Base-by-base conservation (phyloP, 2,329 filamentous ascomycete species). In the Fusarium miscanthi region DNA sequence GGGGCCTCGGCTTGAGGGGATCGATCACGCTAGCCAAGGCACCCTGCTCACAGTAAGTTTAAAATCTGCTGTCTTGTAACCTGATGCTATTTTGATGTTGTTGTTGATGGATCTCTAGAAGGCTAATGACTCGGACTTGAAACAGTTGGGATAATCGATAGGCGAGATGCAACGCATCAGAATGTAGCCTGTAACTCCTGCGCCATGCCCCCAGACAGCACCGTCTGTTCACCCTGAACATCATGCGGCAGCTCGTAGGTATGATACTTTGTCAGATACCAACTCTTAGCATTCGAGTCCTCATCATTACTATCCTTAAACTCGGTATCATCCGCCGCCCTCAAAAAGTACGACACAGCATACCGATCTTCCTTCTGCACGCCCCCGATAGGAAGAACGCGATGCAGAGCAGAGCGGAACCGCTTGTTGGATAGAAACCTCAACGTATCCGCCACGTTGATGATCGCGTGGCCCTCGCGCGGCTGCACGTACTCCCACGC, bases 341-440 rank as follows among this genome's bases (percentile, higher is more conserved):
- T 56, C 10, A 56, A 19, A 43, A 56, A 56, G 16, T 43, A 56
- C 21, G 52, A 56, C 17, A 43, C 38, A 11, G 52, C 25, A 56
- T 56, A 56, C n/a, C 52, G 27, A 25, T 56, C 38, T 56, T 45
- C 52, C 38, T 21, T 33, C 30, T 56, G 52, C 11, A 45, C 27
- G 21, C 52, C 38, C 3, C 30, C 38, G 21, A 43, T 33, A 6
- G 52, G 52, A 33, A 56, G 52, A 43, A 45, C 52, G 6, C 38
- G 38, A 43, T 56, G 38, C 8, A 56, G 4, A 3, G 38, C 38
- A 7, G 38, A 56, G 38, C 52, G 52, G 3, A 56, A 56, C 4
- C 53, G 30, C 19, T 67, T 71, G 17, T 38, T 45, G 8, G 63
- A 70, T 11, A 72, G 67, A 25, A 72, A 67, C 2, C 69, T 27